A percentile compares a stretch with the other conserved stretches of the same genome.
Evolutionary conservation across 208 protist genomes (phyloP).

Genomic region (Trypanosoma vivax): DNA sequence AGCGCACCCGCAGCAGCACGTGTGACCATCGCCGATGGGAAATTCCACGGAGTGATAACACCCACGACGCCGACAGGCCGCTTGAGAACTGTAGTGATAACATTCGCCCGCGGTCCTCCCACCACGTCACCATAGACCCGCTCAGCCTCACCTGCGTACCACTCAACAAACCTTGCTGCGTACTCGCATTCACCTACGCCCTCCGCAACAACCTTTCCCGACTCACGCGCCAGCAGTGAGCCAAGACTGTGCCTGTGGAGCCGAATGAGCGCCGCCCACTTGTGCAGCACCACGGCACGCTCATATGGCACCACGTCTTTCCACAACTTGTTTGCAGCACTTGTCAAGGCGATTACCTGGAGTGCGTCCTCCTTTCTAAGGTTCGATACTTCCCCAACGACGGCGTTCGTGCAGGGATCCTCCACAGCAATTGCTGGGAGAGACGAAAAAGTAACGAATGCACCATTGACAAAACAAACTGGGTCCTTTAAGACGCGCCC

Average conservation of each 20-base stretch:
- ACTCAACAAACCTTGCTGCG: constrained; percentile 64
- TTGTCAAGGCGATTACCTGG: constrained; percentile 52
- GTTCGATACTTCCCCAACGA: constrained; percentile 53
- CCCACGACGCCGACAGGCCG: constrained; percentile 83
- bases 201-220: constrained; percentile 71
- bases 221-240: constrained; percentile 68
- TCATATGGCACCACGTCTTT: constrained; percentile 45
- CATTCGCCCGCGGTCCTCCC: constrained; percentile 28
- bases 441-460: constrained; percentile 27
- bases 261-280: constrained; percentile 60
- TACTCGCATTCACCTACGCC: constrained; percentile 67
- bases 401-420: constrained; percentile 66
- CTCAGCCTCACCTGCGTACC: constrained; percentile 83
- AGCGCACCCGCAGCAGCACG: constrained; percentile 77
- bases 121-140: constrained; percentile 79
- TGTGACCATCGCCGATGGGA: constrained; percentile 82
- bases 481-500: constrained; percentile 30
- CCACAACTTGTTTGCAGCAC: constrained; percentile 59
- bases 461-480: constrained; percentile 60
- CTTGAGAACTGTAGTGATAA: constrained; percentile 59
- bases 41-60: constrained; percentile 92
- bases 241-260: constrained; percentile 38
- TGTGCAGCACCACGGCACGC: constrained; percentile 52
- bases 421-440: constrained; percentile 42
- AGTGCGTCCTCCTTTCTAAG: constrained; percentile 38